Evolutionary conservation across 176 grass and related monocot species (phyloP).

Genomic region (Tillandsia fasciculata): DNA sequence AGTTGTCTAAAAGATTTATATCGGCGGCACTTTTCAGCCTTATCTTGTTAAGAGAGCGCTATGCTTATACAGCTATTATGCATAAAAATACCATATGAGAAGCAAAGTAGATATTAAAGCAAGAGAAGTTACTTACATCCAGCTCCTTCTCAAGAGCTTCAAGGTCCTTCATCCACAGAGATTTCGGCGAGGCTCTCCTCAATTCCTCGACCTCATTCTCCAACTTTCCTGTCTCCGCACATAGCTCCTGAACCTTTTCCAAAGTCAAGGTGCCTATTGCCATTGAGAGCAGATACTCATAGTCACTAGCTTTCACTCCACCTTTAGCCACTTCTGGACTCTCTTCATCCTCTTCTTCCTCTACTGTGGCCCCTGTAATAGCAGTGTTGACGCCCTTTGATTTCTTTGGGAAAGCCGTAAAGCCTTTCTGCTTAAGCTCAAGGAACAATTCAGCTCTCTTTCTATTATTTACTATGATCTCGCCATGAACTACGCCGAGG

Average conservation of each 20-base stretch:
- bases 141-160: conserved; percentile 68
- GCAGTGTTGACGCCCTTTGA: conserved; percentile 25
- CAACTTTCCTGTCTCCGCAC: conserved; percentile 37
- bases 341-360: conserved; percentile 38
- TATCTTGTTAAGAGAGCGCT: too few species aligned
- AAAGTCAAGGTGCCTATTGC: conserved; percentile 65
- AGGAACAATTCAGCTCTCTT: conserved; percentile 72
- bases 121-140: conserved; percentile 42
- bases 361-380: conserved; percentile 44
- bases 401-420: conserved; percentile 63
- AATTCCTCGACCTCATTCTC: conserved; percentile 36
- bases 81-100: too few species aligned
- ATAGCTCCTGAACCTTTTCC: conserved; percentile 57
- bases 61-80: too few species aligned
- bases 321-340: conserved; percentile 24
- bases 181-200: conserved; percentile 25
- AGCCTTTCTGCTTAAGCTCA: conserved; percentile 49
- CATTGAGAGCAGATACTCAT: conserved; percentile 86
- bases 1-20: too few species aligned
- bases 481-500: conserved; percentile 34
- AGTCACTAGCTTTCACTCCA: conserved; percentile 29
- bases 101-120: not conserved
- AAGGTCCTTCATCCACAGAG: conserved; percentile 75
- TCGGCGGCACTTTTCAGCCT: too few species aligned
- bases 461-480: conserved; percentile 59